Conservation (phyloP, 2,329 filamentous ascomycete species). For the Lizonia empirigonia region DNA sequence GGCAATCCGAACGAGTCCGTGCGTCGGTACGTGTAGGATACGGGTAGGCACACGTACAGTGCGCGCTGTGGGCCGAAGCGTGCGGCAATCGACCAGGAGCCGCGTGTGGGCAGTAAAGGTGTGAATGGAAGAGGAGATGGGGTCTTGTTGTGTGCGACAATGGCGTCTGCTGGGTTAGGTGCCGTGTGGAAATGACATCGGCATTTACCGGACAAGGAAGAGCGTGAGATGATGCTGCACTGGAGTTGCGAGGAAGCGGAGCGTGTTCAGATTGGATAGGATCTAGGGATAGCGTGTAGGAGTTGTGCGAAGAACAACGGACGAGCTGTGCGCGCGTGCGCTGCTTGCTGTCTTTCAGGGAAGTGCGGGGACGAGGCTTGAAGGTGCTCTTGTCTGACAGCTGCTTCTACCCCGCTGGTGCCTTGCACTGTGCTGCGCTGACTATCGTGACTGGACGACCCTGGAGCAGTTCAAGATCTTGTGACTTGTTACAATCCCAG, state of each 20-base stretch:
- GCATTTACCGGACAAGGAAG: conserved; percentile 15
- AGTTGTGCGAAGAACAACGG: conserved; percentile 2
- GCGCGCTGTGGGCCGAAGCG: conserved; percentile 1
- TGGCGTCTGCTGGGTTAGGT: conserved; percentile 14
- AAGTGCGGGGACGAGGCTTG: conserved; percentile 13
- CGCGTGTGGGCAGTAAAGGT: conserved; percentile 1
- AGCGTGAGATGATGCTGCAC: conserved; percentile 7
- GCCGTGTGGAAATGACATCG: conserved; percentile 16
- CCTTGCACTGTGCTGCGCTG: conserved; percentile 14
- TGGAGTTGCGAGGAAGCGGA: conserved; percentile 2
- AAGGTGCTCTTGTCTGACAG: conserved; percentile 3
- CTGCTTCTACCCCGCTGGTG: conserved; percentile 9
- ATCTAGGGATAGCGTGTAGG: conserved; percentile 6
- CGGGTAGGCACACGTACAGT: conserved; percentile 8
- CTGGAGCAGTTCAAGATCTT: conserved; percentile 7
- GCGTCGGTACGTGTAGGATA: conserved; percentile 6
- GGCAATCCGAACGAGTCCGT: conserved; percentile 21
- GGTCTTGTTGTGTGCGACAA: conserved; percentile 12
- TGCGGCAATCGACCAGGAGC: neutral
- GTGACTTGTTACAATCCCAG: conserved; percentile 4
- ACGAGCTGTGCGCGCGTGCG: conserved; percentile 2
- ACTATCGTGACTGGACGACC: neutral
- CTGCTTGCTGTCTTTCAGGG: conserved; percentile 3
- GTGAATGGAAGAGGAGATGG: conserved; percentile 3
- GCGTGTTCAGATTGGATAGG: conserved; percentile 6